Percentiles rank a stretch among this genome's conserved stretches.
Conservation (phyloP, 208 protist species). For the Giardia muris region DNA sequence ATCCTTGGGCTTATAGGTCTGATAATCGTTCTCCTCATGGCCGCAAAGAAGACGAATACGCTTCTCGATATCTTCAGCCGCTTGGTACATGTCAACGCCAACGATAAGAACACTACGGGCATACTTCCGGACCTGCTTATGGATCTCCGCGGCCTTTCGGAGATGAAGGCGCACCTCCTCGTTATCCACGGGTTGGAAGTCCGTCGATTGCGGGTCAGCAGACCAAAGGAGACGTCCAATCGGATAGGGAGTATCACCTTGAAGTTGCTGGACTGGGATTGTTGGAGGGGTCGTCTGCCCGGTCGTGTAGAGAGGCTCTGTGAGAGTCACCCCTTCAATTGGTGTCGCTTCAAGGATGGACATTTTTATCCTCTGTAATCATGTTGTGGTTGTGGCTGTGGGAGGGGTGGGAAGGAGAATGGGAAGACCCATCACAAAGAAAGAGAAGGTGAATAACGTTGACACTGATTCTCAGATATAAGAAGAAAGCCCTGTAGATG, state of each 20-base stretch:
- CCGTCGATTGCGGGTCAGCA: not conserved
- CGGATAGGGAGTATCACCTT: not conserved
- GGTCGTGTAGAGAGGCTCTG: not conserved
- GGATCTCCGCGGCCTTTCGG: conserved; percentile 35
- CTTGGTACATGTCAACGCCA: conserved; percentile 19
- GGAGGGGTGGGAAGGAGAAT: too few relatives aligned
- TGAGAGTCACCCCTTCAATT: not conserved
- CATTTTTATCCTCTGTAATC: too few relatives aligned
- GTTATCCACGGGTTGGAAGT: conserved; percentile 6
- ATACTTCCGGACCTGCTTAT: conserved; percentile 29
- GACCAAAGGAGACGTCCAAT: not conserved
- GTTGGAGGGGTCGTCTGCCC: not conserved
- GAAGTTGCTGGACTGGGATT: not conserved
- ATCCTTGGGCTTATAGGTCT: not conserved
- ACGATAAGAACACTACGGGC: conserved; percentile 15
- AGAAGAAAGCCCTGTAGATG: too few relatives aligned
- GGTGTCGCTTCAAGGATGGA: not conserved
- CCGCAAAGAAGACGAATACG: not conserved
- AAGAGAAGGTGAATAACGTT: too few relatives aligned
- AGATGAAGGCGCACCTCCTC: not conserved
- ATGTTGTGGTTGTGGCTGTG: too few relatives aligned
- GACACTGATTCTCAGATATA: too few relatives aligned
- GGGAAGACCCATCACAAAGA: too few relatives aligned
- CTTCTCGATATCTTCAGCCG: conserved; percentile 21
- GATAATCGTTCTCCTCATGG: not conserved